Base-by-base conservation (phyloP, 805 yeast genomes). In the Trichomonascus vanleenenianus region DNA sequence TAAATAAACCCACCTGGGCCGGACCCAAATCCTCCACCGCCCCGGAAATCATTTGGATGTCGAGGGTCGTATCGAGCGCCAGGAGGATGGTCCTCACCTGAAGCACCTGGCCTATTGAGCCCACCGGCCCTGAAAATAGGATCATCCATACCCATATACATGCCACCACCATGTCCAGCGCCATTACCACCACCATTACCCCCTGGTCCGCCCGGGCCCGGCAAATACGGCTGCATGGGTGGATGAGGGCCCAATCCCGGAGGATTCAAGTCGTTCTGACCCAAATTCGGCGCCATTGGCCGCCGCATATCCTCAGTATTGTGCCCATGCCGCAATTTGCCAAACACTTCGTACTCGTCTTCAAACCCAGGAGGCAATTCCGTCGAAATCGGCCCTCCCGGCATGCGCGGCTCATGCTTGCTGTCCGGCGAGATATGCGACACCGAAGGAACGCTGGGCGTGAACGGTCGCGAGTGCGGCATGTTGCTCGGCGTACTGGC, bases 301-400 rank as follows among this genome's bases (percentile, higher is more conserved):
- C 39, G 37, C 20, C 39, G 39, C 36, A 22, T 20, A n/a, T n/a
- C n/a, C 39, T 19, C 18, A 2, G 10, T 39, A 3, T 25, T 22
- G 14, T n/a, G 12, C 6, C 33, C 22, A 33, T 30, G 40, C 38
- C 47, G 30, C 31, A 55, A 52, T 16, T 31, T 39, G 12, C 49
- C 49, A 25, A 47, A 42, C 38, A 64, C 49, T 39, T 63, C 61
- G 44, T 60, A 60, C 46, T 68, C 72, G 52, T 73, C 75, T 36
- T 73, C 78, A 51, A 73, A 67, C 5, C 66, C 70, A 1, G 72
- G 72, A 5, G 67, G 66, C 2, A 54, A 56, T 3, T 57, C 56
- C 2, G 61, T 35, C 32, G 20, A 33, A 19, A 39, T 12, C 3
- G 67, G 66, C 1, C 54, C 57, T 3, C 58, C 55, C 2, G 62